Evolutionary conservation across 176 grass and related monocot species (phyloP).

Genomic region (Pharus latifolius): DNA sequence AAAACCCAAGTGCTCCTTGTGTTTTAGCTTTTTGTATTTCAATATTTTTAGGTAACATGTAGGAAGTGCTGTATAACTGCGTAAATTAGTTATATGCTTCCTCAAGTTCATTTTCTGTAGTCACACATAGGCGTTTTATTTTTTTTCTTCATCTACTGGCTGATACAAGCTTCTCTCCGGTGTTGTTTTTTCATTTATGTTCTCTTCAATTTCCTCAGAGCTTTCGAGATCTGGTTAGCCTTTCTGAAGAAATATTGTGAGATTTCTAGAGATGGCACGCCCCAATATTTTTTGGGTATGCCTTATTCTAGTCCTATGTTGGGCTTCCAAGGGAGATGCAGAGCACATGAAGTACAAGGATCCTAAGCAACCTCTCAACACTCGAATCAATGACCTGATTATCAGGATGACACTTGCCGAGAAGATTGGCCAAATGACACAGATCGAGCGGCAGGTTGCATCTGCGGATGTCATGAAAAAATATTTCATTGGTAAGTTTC

Average conservation of each 20-base stretch:
- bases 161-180: neutral
- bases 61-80: neutral
- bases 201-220: neutral
- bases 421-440: conserved; percentile 93
- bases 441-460: conserved; percentile 78
- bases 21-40: too few species aligned
- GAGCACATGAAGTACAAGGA: conserved; percentile 86
- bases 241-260: neutral
- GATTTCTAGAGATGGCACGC: conserved; percentile 19
- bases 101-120: neutral
- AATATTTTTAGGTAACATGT: neutral
- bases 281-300: conserved; percentile 7
- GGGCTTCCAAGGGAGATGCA: conserved; percentile 35
- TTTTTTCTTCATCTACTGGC: neutral
- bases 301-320: conserved; percentile 45
- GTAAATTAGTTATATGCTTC: neutral
- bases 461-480: conserved; percentile 78
- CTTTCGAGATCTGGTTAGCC: neutral
- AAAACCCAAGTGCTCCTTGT: neutral
- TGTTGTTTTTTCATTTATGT: neutral
- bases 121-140: neutral
- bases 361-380: conserved; percentile 59
- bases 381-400: conserved; percentile 71
- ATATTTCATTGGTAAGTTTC: conserved; percentile 75
- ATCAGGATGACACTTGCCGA: conserved; percentile 90